Conservation (phyloP, 2,329 filamentous ascomycete genomes). For the Paracoccidioides lutzii region DNA sequence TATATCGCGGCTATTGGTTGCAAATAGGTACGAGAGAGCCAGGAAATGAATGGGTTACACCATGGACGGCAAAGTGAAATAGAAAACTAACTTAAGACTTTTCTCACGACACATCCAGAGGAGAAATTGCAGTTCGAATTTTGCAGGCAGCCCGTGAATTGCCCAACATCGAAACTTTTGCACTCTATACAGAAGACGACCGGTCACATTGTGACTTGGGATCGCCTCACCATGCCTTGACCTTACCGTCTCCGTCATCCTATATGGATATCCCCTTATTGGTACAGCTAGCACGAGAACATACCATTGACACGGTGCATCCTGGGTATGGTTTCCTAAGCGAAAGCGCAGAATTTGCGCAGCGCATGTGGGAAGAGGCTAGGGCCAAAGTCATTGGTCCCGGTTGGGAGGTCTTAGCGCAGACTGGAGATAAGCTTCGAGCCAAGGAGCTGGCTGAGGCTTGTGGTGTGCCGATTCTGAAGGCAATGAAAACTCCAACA, state of each 20-base stretch:
- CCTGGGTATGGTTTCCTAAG: constrained; percentile 52
- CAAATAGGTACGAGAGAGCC: constrained; percentile 36
- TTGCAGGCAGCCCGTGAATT: constrained; percentile 48
- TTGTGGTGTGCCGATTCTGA: constrained; percentile 41
- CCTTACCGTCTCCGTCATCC: constrained; percentile 37
- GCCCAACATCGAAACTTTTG: constrained; percentile 39
- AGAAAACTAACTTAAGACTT: not conserved
- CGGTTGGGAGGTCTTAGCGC: constrained; percentile 42
- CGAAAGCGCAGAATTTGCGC: constrained; percentile 41
- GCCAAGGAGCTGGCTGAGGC: constrained; percentile 40
- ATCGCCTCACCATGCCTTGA: constrained; percentile 36
- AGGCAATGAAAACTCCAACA: constrained; percentile 36
- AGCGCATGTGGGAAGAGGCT: constrained; percentile 38
- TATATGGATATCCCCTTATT: constrained; percentile 43
- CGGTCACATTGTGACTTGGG: constrained; percentile 40
- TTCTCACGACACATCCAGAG: constrained; percentile 27
- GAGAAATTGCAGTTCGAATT: constrained; percentile 52
- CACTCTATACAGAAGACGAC: constrained; percentile 44
- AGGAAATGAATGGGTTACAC: not conserved
- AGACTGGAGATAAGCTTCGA: constrained; percentile 45
- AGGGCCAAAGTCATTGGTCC: constrained; percentile 41
- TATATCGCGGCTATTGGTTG: constrained; percentile 41
- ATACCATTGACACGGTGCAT: constrained; percentile 44
- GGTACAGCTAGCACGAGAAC: constrained; percentile 34
- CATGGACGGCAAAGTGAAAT: not conserved